A percentile compares a stretch with the other conserved stretches of the same genome.
Conservation (phyloP, 2,329 filamentous ascomycete genomes). For the Epichloe brachyelytri region DNA sequence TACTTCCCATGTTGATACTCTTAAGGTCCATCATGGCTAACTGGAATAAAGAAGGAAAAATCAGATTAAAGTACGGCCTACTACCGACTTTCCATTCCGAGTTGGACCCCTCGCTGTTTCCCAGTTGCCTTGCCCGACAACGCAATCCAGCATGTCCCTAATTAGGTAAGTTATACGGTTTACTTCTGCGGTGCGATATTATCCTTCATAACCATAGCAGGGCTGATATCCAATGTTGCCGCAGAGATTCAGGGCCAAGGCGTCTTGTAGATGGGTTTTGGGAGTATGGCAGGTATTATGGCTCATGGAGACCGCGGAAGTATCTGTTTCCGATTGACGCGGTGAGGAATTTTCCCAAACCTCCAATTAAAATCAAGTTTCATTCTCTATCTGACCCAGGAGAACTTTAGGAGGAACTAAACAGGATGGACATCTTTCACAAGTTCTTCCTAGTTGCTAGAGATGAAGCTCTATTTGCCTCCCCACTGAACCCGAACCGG, state of each 20-base stretch:
- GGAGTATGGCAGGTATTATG: constrained; percentile 60
- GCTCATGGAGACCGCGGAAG: constrained; percentile 51
- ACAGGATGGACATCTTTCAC: constrained; percentile 72
- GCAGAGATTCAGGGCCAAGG: neutral
- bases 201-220: neutral
- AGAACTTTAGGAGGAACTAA: constrained; percentile 47
- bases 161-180: neutral
- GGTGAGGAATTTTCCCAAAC: constrained; percentile 29
- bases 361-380: neutral
- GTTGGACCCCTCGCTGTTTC: neutral
- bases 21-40: too few species aligned
- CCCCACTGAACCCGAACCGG: constrained; percentile 7
- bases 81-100: neutral
- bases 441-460: constrained; percentile 59
- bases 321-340: constrained; percentile 72
- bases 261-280: constrained; percentile 15
- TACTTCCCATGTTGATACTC: too few species aligned
- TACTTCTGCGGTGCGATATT: too few species aligned
- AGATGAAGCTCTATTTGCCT: constrained; percentile 22
- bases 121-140: neutral
- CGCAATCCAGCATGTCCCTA: neutral
- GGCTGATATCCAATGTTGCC: neutral
- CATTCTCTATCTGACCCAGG: neutral
- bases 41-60: neutral
- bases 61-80: neutral